Evolutionary conservation across 1,139 yeast genomes (phyloP).

Genomic region (Suhomyces maxii): DNA sequence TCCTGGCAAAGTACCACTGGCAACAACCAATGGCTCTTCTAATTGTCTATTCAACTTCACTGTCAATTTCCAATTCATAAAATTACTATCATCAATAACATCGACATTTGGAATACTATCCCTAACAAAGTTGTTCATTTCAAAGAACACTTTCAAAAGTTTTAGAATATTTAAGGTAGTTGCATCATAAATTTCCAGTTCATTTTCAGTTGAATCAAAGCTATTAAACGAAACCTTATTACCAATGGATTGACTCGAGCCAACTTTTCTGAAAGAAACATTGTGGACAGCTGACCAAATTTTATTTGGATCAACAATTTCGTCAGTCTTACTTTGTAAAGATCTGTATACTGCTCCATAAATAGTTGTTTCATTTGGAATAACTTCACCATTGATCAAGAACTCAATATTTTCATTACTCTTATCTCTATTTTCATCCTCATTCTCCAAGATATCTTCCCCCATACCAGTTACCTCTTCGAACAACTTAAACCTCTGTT

Average conservation of each 20-base stretch:
- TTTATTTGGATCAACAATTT: slow-evolving; percentile 46
- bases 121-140: slow-evolving; percentile 45
- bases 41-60: slow-evolving; percentile 85
- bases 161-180: slow-evolving; percentile 53
- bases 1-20: slow-evolving; percentile 81
- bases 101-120: slow-evolving; percentile 13
- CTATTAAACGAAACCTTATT: slow-evolving; percentile 15
- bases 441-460: slow-evolving; percentile 6
- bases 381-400: slow-evolving; percentile 55
- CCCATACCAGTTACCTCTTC: slow-evolving; percentile 16
- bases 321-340: slow-evolving; percentile 40
- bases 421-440: slow-evolving; percentile 11
- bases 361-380: slow-evolving; percentile 72
- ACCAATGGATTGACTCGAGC: slow-evolving; percentile 16
- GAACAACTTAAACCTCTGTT: slow-evolving; percentile 29
- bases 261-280: slow-evolving; percentile 51
- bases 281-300: slow-evolving; percentile 61
- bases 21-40: slow-evolving; percentile 87
- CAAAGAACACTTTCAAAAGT: slow-evolving; percentile 54
- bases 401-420: slow-evolving; percentile 52
- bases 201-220: slow-evolving; percentile 29
- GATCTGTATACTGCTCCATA: slow-evolving; percentile 75
- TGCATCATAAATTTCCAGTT: slow-evolving; percentile 40
- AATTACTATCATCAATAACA: slow-evolving; percentile 43
- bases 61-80: slow-evolving; percentile 78